Conservation (phyloP, 768 basidiomycete species). For the Rhizopogon rudus region DNA sequence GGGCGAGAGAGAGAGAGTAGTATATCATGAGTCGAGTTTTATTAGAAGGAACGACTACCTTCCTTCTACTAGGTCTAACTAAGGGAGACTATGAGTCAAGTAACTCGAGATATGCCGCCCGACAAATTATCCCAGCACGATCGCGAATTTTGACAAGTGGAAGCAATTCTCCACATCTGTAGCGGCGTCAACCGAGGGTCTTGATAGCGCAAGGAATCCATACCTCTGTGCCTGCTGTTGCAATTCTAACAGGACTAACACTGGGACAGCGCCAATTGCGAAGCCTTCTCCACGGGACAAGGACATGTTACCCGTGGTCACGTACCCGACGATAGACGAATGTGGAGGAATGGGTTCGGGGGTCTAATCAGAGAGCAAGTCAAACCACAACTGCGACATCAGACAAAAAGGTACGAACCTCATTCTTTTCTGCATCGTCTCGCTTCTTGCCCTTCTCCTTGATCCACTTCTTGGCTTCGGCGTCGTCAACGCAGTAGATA, state of each 20-base stretch:
- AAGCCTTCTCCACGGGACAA: slow-evolving; percentile 72
- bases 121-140: slow-evolving; percentile 47
- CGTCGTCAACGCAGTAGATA: slow-evolving; percentile 61
- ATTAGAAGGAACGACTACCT: no score
- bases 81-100: slow-evolving; percentile 16
- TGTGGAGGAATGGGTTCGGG: slow-evolving; percentile 37
- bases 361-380: slow-evolving; percentile 31
- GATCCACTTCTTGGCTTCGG: slow-evolving; percentile 46
- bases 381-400: not conserved
- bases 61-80: not conserved
- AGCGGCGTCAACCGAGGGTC: not conserved
- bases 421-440: slow-evolving; percentile 18
- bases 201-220: slow-evolving; percentile 2
- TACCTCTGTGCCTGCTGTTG: slow-evolving; percentile 44
- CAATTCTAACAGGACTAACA: slow-evolving; percentile 47
- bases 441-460: slow-evolving; percentile 23
- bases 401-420: slow-evolving; percentile 20
- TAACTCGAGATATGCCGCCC: slow-evolving; percentile 43
- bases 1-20: no score
- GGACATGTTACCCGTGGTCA: slow-evolving; percentile 82
- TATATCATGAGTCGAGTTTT: no score
- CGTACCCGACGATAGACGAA: slow-evolving; percentile 64
- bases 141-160: slow-evolving; percentile 65
- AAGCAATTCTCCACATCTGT: slow-evolving; percentile 21
- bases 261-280: slow-evolving; percentile 69